These are phyloP conservation scores for Scytalidium lignicola DNA, from an alignment of 2,329 filamentous ascomycete genomes.

Conservation along the genomic window DNA sequence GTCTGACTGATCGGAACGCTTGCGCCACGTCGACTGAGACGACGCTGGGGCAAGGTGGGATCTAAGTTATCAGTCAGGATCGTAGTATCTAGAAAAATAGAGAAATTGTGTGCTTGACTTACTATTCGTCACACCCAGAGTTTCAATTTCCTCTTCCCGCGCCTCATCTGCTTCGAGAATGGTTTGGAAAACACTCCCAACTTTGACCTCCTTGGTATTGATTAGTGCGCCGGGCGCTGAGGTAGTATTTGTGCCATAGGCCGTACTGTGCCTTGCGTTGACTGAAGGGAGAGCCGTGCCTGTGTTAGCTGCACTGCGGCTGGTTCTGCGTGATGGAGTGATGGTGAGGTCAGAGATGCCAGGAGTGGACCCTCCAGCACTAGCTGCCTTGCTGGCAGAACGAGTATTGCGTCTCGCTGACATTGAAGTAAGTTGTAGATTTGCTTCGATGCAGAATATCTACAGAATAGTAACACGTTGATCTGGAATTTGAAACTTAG, in stretches of 20 bases:
- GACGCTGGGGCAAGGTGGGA: neutral
- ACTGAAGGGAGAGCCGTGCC: conserved; percentile 15
- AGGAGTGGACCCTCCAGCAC: conserved; percentile 13
- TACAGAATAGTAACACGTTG: neutral
- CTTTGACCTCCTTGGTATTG: conserved; percentile 9
- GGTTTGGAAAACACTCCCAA: conserved; percentile 12
- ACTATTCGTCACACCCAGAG: neutral
- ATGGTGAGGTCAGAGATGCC: conserved; percentile 10
- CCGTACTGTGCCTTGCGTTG: conserved; percentile 16
- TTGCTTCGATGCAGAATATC: neutral
- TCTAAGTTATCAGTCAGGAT: conserved; percentile 2
- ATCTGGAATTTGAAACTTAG: neutral
- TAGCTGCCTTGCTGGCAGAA: conserved; percentile 17
- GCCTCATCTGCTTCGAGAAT: conserved; percentile 9
- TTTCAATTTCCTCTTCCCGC: conserved; percentile 3
- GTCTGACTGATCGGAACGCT: neutral
- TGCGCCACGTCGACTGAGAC: neutral
- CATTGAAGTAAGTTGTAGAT: conserved; percentile 14
- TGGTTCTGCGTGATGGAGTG: conserved; percentile 11
- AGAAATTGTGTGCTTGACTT: conserved; percentile 1
- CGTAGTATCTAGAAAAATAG: neutral
- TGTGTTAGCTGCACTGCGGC: conserved; percentile 7
- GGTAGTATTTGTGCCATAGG: conserved; percentile 23
- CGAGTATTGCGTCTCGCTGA: conserved; percentile 20
- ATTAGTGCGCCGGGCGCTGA: conserved; percentile 5